Percentiles rank a stretch among this genome's conserved stretches.
Conservation (phyloP, 495 filamentous ascomycete genomes). For the Friedmanniomyces endolithicus region DNA sequence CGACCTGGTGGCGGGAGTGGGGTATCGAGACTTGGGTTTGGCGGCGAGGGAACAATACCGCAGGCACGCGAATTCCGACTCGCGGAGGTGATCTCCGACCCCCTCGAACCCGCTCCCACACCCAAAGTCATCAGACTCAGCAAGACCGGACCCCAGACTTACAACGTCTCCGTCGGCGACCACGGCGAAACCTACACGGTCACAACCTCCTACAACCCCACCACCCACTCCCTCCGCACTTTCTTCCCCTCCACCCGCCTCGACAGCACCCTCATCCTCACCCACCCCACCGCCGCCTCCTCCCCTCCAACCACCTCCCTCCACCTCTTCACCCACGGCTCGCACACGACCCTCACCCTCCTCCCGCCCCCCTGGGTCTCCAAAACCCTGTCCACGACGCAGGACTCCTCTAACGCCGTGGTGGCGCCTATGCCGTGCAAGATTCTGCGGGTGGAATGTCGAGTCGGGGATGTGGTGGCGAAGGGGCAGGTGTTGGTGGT, state of each 20-base stretch:
- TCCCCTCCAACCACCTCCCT: conserved; percentile 29
- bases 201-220: neutral
- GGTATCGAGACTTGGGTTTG: neutral
- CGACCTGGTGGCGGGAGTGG: neutral
- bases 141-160: conserved; percentile 50
- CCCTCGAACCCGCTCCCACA: conserved; percentile 1
- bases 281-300: conserved; percentile 31
- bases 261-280: conserved; percentile 57
- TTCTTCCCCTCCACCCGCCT: conserved; percentile 69
- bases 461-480: conserved; percentile 65
- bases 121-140: conserved; percentile 43
- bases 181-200: conserved; percentile 5
- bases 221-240: conserved; percentile 34
- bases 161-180: conserved; percentile 51
- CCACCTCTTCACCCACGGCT: conserved; percentile 69
- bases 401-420: conserved; percentile 69
- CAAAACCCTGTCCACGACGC: conserved; percentile 68
- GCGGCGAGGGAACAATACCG: conserved; percentile 17
- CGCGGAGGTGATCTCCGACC: conserved; percentile 26
- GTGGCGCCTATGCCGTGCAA: conserved; percentile 93
- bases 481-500: conserved; percentile 86
- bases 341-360: conserved; percentile 55
- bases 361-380: conserved; percentile 63
- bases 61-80: conserved; percentile 48
- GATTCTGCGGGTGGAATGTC: conserved; percentile 70